Evolutionary conservation across 495 filamentous ascomycete genomes (phyloP), one percentile per base, ranked within the genome.

Genomic region (Penicillium pancosmium): DNA sequence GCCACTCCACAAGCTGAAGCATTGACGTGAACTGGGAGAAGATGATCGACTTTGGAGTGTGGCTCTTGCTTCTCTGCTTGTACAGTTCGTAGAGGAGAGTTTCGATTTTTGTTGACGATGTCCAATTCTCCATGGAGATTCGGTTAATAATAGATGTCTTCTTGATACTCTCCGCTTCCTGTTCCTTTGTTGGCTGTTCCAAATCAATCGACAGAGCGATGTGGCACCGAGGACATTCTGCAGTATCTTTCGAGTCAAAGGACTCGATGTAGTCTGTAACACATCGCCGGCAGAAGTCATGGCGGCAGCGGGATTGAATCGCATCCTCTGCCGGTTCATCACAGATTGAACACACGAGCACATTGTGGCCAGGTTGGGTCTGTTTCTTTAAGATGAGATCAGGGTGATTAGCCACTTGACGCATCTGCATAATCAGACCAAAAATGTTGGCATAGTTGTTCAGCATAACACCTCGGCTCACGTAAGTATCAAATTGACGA

Each of bases 91-190:
- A 93, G 13, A 98, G 86, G 12, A 98, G 83, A 67, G 93, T 88
- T 78, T 98, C 94, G 62, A 98, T 98, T 77, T 98, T 98, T 46
- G 93, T 96, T 3, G 92, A 96, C 1, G 91, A 95, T 2, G 91
- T 96, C 94, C 94, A 98, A 62, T 96, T 86, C 61, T 93, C 90
- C 93, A 97, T 97, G 67, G 91, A 88, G 68, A 98, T 97, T 41
- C 94, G 89, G 71, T 96, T 97, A 78, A 97, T 96, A 72, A 98
- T 98, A 10, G 91, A 94, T 6, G 84, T 90, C 71, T 96, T 96
- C 82, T 97, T 97, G 31, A 96, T 84, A 25, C 82, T 68, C 16
- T 84, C 82, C 66, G 90, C 87, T 55, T 96, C 90, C 73, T 96
- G 91, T 71, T 94, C 93, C 41, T 97, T 90, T 50, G 93, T 91